These are phyloP conservation scores for Pichia sp. DNA, from an alignment of 1,139 yeast genomes.

Conservation along the genomic window DNA sequence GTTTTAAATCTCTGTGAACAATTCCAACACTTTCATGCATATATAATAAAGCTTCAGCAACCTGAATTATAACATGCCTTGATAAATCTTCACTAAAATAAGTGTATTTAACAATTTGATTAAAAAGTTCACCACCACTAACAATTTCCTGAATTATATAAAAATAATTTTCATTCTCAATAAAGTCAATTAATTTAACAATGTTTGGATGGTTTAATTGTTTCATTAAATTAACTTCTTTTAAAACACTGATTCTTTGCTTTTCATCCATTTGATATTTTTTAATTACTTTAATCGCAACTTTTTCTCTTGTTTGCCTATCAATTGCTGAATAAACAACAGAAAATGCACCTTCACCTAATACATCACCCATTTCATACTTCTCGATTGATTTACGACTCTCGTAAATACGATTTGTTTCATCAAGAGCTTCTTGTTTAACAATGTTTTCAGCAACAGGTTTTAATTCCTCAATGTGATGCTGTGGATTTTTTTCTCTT, in stretches of 20 bases:
- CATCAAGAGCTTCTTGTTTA: conserved; percentile 46
- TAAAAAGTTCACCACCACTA: conserved; percentile 73
- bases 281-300: conserved; percentile 81
- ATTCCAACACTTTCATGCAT: conserved; percentile 78
- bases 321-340: conserved; percentile 72
- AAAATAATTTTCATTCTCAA: conserved; percentile 59
- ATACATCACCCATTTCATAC: conserved; percentile 40
- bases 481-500: conserved; percentile 19
- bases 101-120: conserved; percentile 70
- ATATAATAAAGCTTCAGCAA: conserved; percentile 75
- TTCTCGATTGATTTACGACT: conserved; percentile 45
- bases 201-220: conserved; percentile 67
- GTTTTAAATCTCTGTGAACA: conserved; percentile 93
- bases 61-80: conserved; percentile 78
- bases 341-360: conserved; percentile 91
- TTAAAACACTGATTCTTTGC: conserved; percentile 57
- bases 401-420: conserved; percentile 34
- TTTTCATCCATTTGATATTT: conserved; percentile 55
- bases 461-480: conserved; percentile 37
- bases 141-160: conserved; percentile 81
- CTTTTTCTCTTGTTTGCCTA: conserved; percentile 39
- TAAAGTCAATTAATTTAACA: conserved; percentile 62
- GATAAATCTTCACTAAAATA: conserved; percentile 84
- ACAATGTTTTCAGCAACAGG: conserved; percentile 56
- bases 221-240: conserved; percentile 83